These are phyloP conservation scores for Eutrema salsugineum DNA, from an alignment of 441 rosid genomes.

Conservation along the genomic window DNA sequence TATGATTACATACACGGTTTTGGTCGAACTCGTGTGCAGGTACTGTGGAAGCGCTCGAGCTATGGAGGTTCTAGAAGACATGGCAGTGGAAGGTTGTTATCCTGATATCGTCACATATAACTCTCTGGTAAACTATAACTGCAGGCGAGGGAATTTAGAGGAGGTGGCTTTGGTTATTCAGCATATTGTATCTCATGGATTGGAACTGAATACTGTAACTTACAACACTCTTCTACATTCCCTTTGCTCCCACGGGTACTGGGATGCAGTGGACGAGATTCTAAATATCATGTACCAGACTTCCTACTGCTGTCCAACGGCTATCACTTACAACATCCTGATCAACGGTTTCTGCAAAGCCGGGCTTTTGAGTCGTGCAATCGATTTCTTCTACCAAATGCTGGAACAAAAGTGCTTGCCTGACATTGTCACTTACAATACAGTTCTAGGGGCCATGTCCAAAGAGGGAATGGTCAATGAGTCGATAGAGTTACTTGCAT, in stretches of 20 bases:
- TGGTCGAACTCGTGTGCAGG: conserved; percentile 71
- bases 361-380: conserved; percentile 66
- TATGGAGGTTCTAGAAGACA: conserved; percentile 73
- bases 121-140: conserved; percentile 55
- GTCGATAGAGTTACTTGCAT: conserved; percentile 49
- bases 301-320: conserved; percentile 44
- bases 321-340: conserved; percentile 72
- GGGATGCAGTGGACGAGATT: conserved; percentile 77
- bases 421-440: conserved; percentile 79
- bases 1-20: conserved; percentile 60
- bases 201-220: conserved; percentile 60
- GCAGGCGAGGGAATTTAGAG: conserved; percentile 55
- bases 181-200: conserved; percentile 55
- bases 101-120: conserved; percentile 78
- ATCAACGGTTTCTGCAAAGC: conserved; percentile 76
- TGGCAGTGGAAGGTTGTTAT: conserved; percentile 71
- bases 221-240: conserved; percentile 81
- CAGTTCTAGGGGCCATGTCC: conserved; percentile 60
- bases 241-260: conserved; percentile 51
- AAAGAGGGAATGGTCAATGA: conserved; percentile 65
- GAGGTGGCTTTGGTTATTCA: conserved; percentile 54
- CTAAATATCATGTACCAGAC: conserved; percentile 56
- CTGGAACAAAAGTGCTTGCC: conserved; percentile 45
- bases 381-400: conserved; percentile 62
- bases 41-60: conserved; percentile 64